These are phyloP conservation scores for Leccinum disarticulatum DNA, from an alignment of 768 basidiomycete genomes.

Conservation along the genomic window DNA sequence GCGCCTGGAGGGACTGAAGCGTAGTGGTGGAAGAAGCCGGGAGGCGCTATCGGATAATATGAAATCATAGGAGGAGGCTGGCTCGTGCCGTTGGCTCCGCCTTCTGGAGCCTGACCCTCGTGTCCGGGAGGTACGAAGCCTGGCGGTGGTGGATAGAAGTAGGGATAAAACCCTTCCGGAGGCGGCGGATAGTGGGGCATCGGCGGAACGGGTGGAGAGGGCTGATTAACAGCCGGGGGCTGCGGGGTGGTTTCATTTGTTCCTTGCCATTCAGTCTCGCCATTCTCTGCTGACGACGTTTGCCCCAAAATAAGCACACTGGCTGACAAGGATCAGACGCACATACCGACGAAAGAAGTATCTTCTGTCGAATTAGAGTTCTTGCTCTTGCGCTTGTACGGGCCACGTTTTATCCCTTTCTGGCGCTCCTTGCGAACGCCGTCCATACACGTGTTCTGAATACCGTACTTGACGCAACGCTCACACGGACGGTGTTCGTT, in stretches of 20 bases:
- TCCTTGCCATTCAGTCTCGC: slow-evolving; percentile 36
- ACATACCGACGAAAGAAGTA: slow-evolving; percentile 23
- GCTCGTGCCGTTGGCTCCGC: slow-evolving; percentile 28
- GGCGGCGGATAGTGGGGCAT: slow-evolving; percentile 34
- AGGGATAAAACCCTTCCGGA: slow-evolving; percentile 47
- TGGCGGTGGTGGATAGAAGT: slow-evolving; percentile 41
- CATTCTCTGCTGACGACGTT: slow-evolving; percentile 20
- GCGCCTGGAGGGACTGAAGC: slow-evolving; percentile 30
- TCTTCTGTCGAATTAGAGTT: slow-evolving; percentile 18
- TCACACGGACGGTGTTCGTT: slow-evolving; percentile 62
- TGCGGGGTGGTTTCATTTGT: slow-evolving; percentile 23
- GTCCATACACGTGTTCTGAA: slow-evolving; percentile 55
- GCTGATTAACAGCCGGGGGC: slow-evolving; percentile 15
- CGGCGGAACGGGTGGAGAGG: slow-evolving; percentile 28
- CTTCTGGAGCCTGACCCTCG: slow-evolving; percentile 38
- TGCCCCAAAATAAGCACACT: slow-evolving; percentile 12
- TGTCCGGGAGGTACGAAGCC: slow-evolving; percentile 40
- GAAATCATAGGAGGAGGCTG: slow-evolving; percentile 34
- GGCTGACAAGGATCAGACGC: slow-evolving; percentile 4
- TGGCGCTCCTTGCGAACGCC: slow-evolving; percentile 66
- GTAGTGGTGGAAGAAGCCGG: slow-evolving; percentile 41
- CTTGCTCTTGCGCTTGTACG: slow-evolving; percentile 55
- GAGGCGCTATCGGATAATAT: slow-evolving; percentile 39
- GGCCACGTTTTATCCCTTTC: slow-evolving; percentile 57
- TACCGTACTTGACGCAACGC: slow-evolving; percentile 62